phyloP scores from a whole-genome alignment of 2,329 filamentous ascomycete genomes.

The Helotiales sp. region DNA sequence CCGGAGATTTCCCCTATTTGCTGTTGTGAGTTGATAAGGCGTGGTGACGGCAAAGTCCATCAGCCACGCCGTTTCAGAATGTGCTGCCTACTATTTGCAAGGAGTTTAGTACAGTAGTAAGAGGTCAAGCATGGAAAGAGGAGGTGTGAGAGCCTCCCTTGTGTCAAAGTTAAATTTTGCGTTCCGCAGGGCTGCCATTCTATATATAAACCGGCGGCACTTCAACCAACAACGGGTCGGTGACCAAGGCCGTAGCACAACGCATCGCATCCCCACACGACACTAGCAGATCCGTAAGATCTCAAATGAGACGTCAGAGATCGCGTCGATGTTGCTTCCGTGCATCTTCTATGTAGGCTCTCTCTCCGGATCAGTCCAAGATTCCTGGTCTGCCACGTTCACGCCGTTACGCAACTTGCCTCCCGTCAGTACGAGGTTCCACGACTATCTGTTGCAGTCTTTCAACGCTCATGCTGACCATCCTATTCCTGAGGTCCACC shows the following conservation, averaged over 20 bases:
- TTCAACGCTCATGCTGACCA: neutral
- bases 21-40: neutral
- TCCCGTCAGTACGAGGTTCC: neutral
- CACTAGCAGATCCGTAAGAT: neutral
- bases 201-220: neutral
- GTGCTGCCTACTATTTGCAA: neutral
- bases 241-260: neutral
- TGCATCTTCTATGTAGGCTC: constrained; percentile 8
- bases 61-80: neutral
- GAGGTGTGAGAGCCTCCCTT: neutral
- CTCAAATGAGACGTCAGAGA: neutral
- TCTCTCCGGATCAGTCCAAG: neutral
- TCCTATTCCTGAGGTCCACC: neutral
- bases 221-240: neutral
- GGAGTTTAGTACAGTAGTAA: neutral
- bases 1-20: neutral
- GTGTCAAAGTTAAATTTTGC: neutral
- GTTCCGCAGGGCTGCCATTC: neutral
- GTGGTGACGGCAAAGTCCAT: neutral
- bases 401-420: neutral
- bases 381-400: neutral
- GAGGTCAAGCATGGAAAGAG: neutral
- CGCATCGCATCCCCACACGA: neutral
- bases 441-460: neutral
- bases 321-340: constrained; percentile 14